phyloP scores from a whole-genome alignment of 1,284 basidiomycete species.

The Heliocybe sulcata region DNA sequence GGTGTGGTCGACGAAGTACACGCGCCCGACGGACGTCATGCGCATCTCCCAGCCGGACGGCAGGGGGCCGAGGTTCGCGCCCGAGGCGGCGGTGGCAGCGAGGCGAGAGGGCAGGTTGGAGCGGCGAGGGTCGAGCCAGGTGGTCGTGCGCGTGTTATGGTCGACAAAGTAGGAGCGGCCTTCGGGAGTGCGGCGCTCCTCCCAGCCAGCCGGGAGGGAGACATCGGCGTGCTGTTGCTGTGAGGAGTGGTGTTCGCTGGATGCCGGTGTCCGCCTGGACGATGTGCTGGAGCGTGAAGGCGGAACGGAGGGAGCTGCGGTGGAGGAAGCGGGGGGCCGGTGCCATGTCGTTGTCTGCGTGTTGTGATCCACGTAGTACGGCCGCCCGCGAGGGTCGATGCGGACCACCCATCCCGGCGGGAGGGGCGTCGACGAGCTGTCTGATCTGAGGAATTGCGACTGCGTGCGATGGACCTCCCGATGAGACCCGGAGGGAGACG shows the following conservation, averaged over 20 bases:
- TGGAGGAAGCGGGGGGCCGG: slow-evolving; percentile 41
- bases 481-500: slow-evolving; percentile 22
- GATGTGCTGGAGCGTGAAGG: slow-evolving; percentile 42
- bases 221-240: slow-evolving; percentile 41
- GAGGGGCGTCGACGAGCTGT: slow-evolving; percentile 44
- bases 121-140: slow-evolving; percentile 86
- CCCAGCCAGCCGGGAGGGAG: slow-evolving; percentile 82
- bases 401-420: slow-evolving; percentile 90
- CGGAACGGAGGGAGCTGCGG: slow-evolving; percentile 20
- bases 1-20: slow-evolving; percentile 97
- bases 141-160: slow-evolving; percentile 91
- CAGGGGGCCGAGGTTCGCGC: slow-evolving; percentile 82
- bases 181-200: slow-evolving; percentile 92
- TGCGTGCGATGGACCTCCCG: slow-evolving; percentile 12
- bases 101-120: slow-evolving; percentile 31
- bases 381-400: slow-evolving; percentile 85
- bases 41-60: slow-evolving; percentile 98
- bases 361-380: slow-evolving; percentile 93
- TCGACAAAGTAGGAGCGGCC: slow-evolving; percentile 93
- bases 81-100: slow-evolving; percentile 44
- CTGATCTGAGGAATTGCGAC: background rate
- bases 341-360: slow-evolving; percentile 93
- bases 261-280: slow-evolving; percentile 12
- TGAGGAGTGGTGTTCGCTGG: slow-evolving; percentile 23
- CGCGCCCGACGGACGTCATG: slow-evolving; percentile 86